These are phyloP conservation scores for Calocybe indica DNA, from an alignment of 768 basidiomycete genomes.

Conservation along the genomic window DNA sequence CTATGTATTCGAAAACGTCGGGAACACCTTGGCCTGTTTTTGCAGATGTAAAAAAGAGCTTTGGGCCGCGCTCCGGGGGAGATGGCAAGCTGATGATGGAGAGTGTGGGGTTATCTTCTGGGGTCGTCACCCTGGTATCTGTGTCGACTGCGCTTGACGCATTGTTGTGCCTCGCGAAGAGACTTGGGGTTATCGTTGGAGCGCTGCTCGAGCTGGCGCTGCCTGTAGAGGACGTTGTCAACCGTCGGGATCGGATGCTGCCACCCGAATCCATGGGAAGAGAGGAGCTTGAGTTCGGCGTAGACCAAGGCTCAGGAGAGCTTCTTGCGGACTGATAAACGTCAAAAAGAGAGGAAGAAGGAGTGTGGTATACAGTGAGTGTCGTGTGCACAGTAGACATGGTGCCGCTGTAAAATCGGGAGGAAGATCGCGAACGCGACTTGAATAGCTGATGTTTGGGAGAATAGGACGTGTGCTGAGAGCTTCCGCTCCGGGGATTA, in stretches of 20 bases:
- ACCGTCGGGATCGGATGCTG: conserved; percentile 16
- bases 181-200: conserved; percentile 54
- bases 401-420: conserved; percentile 41
- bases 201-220: conserved; percentile 42
- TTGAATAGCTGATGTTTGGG: conserved; percentile 26
- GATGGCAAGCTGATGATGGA: conserved; percentile 9
- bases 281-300: conserved; percentile 10
- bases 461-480: conserved; percentile 23
- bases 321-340: conserved; percentile 53
- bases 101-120: conserved; percentile 12
- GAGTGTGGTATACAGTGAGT: conserved; percentile 68
- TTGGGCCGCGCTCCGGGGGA: conserved; percentile 49
- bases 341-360: conserved; percentile 73
- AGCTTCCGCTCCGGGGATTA: conserved; percentile 12
- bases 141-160: conserved; percentile 2
- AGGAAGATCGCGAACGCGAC: conserved; percentile 41
- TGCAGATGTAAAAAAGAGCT: conserved; percentile 71
- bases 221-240: conserved; percentile 22
- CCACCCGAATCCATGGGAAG: conserved; percentile 16
- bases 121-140: conserved; percentile 6
- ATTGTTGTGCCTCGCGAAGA: conserved; percentile 35
- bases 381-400: conserved; percentile 53
- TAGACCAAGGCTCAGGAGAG: conserved; percentile 40
- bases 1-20: conserved; percentile 77
- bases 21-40: conserved; percentile 70